Conservation (phyloP, 2,329 filamentous ascomycete genomes). For the Hymenoscyphus linearis region DNA sequence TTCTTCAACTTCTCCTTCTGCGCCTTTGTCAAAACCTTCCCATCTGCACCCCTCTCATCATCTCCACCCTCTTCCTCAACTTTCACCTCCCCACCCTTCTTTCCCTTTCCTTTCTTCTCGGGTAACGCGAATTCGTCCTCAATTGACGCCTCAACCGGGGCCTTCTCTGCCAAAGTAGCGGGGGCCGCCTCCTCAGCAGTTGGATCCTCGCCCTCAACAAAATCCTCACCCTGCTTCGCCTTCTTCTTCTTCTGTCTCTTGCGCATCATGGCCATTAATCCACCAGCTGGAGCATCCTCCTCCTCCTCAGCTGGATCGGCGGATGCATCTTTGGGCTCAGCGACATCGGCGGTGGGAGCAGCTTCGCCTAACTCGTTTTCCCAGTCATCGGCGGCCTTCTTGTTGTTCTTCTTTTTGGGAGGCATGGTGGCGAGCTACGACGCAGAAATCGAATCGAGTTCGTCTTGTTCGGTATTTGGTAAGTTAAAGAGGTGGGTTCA, state of each 20-base stretch:
- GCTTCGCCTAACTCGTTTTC: slow-evolving; percentile 84
- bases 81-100: slow-evolving; percentile 45
- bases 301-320: slow-evolving; percentile 44
- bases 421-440: slow-evolving; percentile 59
- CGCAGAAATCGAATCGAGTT: neutral
- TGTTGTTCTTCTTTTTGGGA: slow-evolving; percentile 92
- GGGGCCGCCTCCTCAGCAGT: slow-evolving; percentile 42
- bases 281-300: slow-evolving; percentile 47
- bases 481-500: neutral
- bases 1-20: slow-evolving; percentile 99
- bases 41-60: slow-evolving; percentile 49
- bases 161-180: slow-evolving; percentile 50
- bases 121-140: slow-evolving; percentile 83
- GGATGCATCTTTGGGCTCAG: slow-evolving; percentile 41
- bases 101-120: slow-evolving; percentile 65
- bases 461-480: neutral
- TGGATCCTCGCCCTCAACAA: slow-evolving; percentile 63
- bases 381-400: slow-evolving; percentile 87
- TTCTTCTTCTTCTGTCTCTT: slow-evolving; percentile 77
- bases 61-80: slow-evolving; percentile 38
- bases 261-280: slow-evolving; percentile 72
- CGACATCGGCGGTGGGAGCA: slow-evolving; percentile 44
- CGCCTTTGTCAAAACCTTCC: slow-evolving; percentile 85
- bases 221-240: slow-evolving; percentile 64
- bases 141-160: slow-evolving; percentile 72